A percentile compares a stretch with the other conserved stretches of the same genome.
Conservation (phyloP, 352 stramenopile genomes). For the Phytophthora rubi region DNA sequence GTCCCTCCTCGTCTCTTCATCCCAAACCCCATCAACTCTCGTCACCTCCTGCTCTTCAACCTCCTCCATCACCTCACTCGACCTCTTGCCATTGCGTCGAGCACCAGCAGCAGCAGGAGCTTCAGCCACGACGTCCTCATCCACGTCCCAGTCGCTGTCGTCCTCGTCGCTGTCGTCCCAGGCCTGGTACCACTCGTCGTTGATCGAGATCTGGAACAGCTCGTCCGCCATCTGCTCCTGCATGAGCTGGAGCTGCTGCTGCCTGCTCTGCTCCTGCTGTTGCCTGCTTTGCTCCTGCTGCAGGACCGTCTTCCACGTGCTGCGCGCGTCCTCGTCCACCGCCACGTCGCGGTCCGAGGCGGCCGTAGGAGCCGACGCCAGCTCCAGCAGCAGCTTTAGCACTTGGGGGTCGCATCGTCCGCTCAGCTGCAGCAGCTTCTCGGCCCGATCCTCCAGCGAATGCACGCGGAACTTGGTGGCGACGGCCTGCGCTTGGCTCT, state of each 20-base stretch:
- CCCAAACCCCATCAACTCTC: conserved; percentile 11
- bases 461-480: conserved; percentile 65
- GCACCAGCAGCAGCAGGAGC: neutral
- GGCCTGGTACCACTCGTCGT: conserved; percentile 73
- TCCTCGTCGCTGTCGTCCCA: conserved; percentile 62
- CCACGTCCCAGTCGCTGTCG: conserved; percentile 29
- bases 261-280: conserved; percentile 25
- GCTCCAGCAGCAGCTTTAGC: conserved; percentile 67
- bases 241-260: conserved; percentile 29
- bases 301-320: conserved; percentile 25
- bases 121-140: conserved; percentile 3
- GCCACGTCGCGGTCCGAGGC: conserved; percentile 44
- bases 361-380: conserved; percentile 54
- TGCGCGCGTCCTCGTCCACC: conserved; percentile 33
- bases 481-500: conserved; percentile 44
- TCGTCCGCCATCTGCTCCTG: conserved; percentile 54
- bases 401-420: conserved; percentile 49
- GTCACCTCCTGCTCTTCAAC: neutral
- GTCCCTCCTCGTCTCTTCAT: conserved; percentile 29
- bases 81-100: conserved; percentile 27
- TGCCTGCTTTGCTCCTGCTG: conserved; percentile 29
- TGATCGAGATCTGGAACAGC: conserved; percentile 65
- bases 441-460: conserved; percentile 49
- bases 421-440: conserved; percentile 43
- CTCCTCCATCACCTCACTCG: conserved; percentile 23